Evolutionary conservation across 1,139 yeast species (phyloP).

Genomic region (Zygosaccharomyces sapae): DNA sequence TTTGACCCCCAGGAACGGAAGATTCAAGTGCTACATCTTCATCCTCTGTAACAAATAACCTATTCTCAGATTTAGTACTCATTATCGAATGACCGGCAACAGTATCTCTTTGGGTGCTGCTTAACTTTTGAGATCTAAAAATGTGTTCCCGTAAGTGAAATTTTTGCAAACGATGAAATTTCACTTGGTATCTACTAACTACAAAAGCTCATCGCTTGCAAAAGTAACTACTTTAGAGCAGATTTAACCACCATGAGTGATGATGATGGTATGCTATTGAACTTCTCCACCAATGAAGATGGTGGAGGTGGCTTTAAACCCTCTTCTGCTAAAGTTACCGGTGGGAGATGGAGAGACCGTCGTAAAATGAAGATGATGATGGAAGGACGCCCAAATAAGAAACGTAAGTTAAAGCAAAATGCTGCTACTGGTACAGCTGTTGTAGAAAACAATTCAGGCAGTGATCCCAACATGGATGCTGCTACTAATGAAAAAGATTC

Average conservation of each 20-base stretch:
- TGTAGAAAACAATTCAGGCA: conserved; percentile 1
- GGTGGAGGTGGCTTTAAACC: conserved; percentile 16
- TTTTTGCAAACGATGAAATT: conserved; percentile 10
- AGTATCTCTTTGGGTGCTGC: not conserved
- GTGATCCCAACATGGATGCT: conserved; percentile 4
- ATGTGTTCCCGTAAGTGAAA: conserved; percentile 4
- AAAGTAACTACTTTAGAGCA: not conserved
- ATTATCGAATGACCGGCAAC: conserved; percentile 8
- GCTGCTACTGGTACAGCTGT: conserved; percentile 1
- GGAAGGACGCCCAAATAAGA: conserved; percentile 27
- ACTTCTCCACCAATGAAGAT: conserved; percentile 26
- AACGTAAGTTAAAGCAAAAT: conserved; percentile 19
- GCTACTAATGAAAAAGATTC: conserved; percentile 12
- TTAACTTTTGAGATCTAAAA: not conserved
- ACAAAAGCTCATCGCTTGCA: conserved; percentile 1
- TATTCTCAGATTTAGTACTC: conserved; percentile 13
- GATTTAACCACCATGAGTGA: conserved; percentile 24
- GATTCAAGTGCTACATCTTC: conserved; percentile 16
- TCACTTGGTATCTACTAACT: not conserved
- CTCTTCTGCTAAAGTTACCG: conserved; percentile 44
- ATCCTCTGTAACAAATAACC: conserved; percentile 31
- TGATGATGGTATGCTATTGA: conserved; percentile 35
- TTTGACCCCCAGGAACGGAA: conserved; percentile 5
- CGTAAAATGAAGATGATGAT: conserved; percentile 42
- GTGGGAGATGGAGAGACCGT: conserved; percentile 80